These are phyloP conservation scores for Colletotrichum nymphaeae DNA, from an alignment of 2,329 filamentous ascomycete species.

Conservation along the genomic window DNA sequence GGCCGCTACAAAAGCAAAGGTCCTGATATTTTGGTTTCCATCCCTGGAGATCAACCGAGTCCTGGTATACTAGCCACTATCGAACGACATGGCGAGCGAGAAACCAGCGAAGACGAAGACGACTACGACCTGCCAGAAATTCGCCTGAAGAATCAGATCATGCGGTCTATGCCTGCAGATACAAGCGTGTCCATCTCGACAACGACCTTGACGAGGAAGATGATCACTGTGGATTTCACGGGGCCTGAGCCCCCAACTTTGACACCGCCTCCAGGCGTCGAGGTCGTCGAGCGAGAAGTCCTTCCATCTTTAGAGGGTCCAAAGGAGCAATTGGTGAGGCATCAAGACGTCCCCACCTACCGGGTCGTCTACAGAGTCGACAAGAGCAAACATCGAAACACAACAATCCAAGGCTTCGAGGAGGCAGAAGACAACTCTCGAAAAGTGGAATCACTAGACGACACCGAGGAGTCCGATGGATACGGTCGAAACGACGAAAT, in stretches of 20 bases:
- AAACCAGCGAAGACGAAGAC: constrained; percentile 45
- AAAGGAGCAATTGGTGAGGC: constrained; percentile 33
- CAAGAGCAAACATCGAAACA: constrained; percentile 60
- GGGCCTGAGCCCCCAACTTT: constrained; percentile 63
- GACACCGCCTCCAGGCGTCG: constrained; percentile 67
- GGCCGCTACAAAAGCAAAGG: constrained; percentile 39
- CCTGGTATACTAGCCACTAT: constrained; percentile 49
- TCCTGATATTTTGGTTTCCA: constrained; percentile 38
- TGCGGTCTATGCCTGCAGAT: constrained; percentile 64
- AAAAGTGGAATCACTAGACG: constrained; percentile 43
- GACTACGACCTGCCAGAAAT: constrained; percentile 59
- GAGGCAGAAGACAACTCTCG: constrained; percentile 44
- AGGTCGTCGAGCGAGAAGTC: constrained; percentile 67
- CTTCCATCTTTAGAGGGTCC: constrained; percentile 51
- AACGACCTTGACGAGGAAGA: constrained; percentile 69
- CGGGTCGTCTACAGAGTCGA: constrained; percentile 70
- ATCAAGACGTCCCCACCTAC: constrained; percentile 51
- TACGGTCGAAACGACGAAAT: constrained; percentile 3
- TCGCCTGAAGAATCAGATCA: constrained; percentile 64
- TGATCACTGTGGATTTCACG: constrained; percentile 72
- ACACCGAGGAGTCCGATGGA: constrained; percentile 32
- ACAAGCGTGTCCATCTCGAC: constrained; percentile 71
- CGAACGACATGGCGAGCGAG: constrained; percentile 45
- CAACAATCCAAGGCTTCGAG: constrained; percentile 48
- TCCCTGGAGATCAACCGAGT: constrained; percentile 37